Evolutionary conservation across 345 rosid species (phyloP).

Genomic region (Odontarrhena argentea): DNA sequence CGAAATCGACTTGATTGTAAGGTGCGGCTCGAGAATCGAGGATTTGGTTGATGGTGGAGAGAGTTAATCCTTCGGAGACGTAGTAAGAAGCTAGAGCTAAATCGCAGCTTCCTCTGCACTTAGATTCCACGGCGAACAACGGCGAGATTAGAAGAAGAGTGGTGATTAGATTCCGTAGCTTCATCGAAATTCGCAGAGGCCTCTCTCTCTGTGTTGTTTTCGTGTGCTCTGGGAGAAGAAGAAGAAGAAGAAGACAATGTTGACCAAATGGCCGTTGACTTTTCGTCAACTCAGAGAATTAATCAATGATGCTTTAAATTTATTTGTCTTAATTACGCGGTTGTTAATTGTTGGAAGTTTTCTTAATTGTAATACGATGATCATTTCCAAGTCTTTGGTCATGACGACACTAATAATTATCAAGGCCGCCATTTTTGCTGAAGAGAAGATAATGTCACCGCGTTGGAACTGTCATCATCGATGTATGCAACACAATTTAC

Average conservation of each 20-base stretch:
- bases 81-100: slow-evolving; percentile 54
- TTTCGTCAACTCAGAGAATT: slow-evolving; percentile 28
- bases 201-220: slow-evolving; percentile 2
- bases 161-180: slow-evolving; percentile 4
- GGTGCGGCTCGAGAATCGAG: slow-evolving; percentile 37
- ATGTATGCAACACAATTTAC: too few species aligned
- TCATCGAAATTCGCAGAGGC: slow-evolving; percentile 18
- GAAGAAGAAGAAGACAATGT: slow-evolving; percentile 8
- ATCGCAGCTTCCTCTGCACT: slow-evolving; percentile 42
- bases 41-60: slow-evolving; percentile 49
- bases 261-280: slow-evolving; percentile 35
- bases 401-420: not conserved
- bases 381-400: slow-evolving; percentile 24
- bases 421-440: slow-evolving; percentile 12
- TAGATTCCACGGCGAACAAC: slow-evolving; percentile 43
- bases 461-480: not conserved
- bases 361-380: not conserved
- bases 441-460: slow-evolving; percentile 13
- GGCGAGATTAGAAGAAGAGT: not conserved
- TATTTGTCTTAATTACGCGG: not conserved
- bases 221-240: slow-evolving; percentile 9
- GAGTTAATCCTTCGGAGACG: slow-evolving; percentile 41
- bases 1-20: slow-evolving; percentile 22
- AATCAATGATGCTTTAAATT: not conserved
- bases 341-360: not conserved